Evolutionary conservation across 208 protist species (phyloP).

Genomic region (Leishmania turanica): DNA sequence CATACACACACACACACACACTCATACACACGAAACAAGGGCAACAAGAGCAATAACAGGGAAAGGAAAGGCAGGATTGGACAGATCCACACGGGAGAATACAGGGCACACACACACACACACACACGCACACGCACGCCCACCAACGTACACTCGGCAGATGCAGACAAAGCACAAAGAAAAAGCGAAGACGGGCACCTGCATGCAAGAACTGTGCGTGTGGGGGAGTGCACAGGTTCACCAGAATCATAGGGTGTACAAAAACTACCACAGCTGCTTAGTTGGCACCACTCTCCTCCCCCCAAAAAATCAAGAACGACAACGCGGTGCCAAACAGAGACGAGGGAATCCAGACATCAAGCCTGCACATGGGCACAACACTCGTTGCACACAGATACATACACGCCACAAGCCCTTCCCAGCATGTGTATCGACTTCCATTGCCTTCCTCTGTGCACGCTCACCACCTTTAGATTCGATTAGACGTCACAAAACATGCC

Average conservation of each 20-base stretch:
- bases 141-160: not conserved
- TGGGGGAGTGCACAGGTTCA: not conserved
- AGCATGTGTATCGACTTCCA: not conserved
- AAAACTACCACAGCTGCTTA: not conserved
- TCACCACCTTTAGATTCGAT: not conserved
- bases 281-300: too few relatives aligned
- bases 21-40: not conserved
- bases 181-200: not conserved
- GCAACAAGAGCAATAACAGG: not conserved
- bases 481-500: not conserved
- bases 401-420: not conserved
- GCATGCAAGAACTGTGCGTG: not conserved
- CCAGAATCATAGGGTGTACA: not conserved
- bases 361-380: not conserved
- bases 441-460: not conserved
- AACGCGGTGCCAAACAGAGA: not conserved
- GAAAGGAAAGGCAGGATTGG: not conserved
- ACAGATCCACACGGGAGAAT: not conserved
- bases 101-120: not conserved
- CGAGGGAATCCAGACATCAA: not conserved
- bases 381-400: not conserved
- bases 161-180: not conserved
- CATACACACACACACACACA: not conserved
- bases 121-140: not conserved
- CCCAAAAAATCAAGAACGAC: too few relatives aligned